phyloP scores from a whole-genome alignment of 2,329 filamentous ascomycete species.

The Aspergillus luchuensis region DNA sequence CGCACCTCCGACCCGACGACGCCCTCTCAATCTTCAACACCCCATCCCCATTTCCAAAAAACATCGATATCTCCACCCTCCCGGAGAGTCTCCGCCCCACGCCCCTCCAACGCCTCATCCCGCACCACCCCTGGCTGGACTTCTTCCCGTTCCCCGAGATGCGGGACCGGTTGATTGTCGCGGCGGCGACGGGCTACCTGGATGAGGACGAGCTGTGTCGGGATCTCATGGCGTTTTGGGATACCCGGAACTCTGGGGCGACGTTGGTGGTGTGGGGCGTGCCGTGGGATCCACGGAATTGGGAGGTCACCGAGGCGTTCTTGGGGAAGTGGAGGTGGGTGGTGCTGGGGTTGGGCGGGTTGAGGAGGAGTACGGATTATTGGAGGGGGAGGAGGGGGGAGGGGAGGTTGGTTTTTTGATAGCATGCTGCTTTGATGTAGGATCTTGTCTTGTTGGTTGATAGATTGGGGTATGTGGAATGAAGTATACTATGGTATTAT shows the following conservation, averaged over 20 bases:
- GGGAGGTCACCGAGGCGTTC: too few relatives aligned
- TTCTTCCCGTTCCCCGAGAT: slow-evolving; percentile 37
- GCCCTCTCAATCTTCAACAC: slow-evolving; percentile 28
- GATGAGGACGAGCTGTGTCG: slow-evolving; percentile 33
- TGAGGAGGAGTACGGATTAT: too few relatives aligned
- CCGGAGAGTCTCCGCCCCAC: slow-evolving; percentile 40
- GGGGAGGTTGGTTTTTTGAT: too few relatives aligned
- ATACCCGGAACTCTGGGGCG: slow-evolving; percentile 13
- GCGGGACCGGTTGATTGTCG: slow-evolving; percentile 43
- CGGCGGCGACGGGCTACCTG: slow-evolving; percentile 18
- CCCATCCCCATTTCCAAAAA: background rate
- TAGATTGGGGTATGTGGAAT: too few relatives aligned
- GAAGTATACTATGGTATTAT: too few relatives aligned
- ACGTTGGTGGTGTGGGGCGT: slow-evolving; percentile 52
- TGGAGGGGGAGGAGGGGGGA: too few relatives aligned
- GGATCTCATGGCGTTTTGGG: slow-evolving; percentile 42
- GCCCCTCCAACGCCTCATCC: slow-evolving; percentile 35
- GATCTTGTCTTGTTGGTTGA: too few relatives aligned
- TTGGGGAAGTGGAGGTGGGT: too few relatives aligned
- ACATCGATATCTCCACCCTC: slow-evolving; percentile 6
- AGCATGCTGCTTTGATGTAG: too few relatives aligned
- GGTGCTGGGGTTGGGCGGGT: too few relatives aligned
- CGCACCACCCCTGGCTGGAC: slow-evolving; percentile 46
- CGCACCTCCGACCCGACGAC: slow-evolving; percentile 26
- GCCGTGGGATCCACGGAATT: too few relatives aligned